Evolutionary conservation across 257 asterid species (phyloP).

Genomic region (Rubia yunnanensis): DNA sequence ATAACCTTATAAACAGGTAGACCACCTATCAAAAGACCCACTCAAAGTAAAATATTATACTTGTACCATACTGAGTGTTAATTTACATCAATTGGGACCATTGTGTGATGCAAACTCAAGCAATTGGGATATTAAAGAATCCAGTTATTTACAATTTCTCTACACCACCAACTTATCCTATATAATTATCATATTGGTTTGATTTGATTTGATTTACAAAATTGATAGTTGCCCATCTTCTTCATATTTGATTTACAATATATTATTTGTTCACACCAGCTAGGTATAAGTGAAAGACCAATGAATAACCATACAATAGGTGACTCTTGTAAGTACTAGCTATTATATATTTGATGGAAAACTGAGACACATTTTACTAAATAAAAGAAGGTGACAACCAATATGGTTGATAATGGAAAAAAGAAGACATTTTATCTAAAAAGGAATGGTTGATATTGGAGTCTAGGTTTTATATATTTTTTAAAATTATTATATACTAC

Average conservation of each 20-base stretch:
- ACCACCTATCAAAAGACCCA: no score
- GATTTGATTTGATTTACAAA: not conserved
- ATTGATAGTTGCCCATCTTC: not conserved
- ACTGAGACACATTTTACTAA: no score
- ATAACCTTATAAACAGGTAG: no score
- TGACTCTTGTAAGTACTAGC: not conserved
- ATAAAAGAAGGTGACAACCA: not conserved
- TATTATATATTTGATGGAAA: not conserved
- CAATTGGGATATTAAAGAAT: not conserved
- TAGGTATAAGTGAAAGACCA: not conserved
- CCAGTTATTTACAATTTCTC: not conserved
- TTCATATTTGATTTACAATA: not conserved
- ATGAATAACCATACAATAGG: not conserved
- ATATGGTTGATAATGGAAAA: not conserved
- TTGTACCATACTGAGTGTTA: no score
- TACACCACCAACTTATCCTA: not conserved
- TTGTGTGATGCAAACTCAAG: not conserved
- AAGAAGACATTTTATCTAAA: no score
- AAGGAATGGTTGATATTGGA: no score
- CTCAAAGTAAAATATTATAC: no score
- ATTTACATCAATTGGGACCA: not conserved
- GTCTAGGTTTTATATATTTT: no score
- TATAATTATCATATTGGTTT: not conserved
- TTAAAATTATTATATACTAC: no score
- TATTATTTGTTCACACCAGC: slow-evolving; percentile 1